phyloP scores from a whole-genome alignment of 306 rosid genomes.

The Glycine tomentella region DNA sequence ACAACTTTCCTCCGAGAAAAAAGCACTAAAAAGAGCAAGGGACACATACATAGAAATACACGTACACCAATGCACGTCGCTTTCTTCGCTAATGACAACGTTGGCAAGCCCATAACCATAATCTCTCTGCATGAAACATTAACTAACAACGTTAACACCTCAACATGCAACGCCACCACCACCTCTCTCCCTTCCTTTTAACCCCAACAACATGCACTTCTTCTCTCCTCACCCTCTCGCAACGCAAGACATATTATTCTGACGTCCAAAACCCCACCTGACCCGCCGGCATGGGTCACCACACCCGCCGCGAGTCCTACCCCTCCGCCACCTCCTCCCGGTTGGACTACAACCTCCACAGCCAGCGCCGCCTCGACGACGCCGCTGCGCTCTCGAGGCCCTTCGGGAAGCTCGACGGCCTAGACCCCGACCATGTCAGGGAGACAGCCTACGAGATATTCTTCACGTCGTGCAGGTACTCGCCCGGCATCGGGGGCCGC shows the following conservation, averaged over 20 bases:
- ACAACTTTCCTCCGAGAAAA: neutral
- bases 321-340: slow-evolving; percentile 42
- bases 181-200: slow-evolving; percentile 25
- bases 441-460: slow-evolving; percentile 59
- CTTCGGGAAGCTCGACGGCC: slow-evolving; percentile 22
- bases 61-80: slow-evolving; percentile 26
- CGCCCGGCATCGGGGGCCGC: slow-evolving; percentile 83
- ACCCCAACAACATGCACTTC: slow-evolving; percentile 10
- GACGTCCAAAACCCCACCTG: neutral
- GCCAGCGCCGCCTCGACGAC: neutral
- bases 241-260: neutral
- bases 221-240: slow-evolving; percentile 36
- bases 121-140: slow-evolving; percentile 42
- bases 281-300: slow-evolving; percentile 77
- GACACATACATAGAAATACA: neutral
- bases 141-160: slow-evolving; percentile 35
- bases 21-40: neutral
- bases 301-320: slow-evolving; percentile 82
- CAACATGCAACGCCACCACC: slow-evolving; percentile 20
- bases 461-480: slow-evolving; percentile 55
- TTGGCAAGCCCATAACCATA: slow-evolving; percentile 44
- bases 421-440: slow-evolving; percentile 32
- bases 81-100: slow-evolving; percentile 51
- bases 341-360: slow-evolving; percentile 34
- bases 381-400: slow-evolving; percentile 52